Evolutionary conservation across 148 eudicot species (phyloP).

Genomic region (Pharnaceum exiguum): DNA sequence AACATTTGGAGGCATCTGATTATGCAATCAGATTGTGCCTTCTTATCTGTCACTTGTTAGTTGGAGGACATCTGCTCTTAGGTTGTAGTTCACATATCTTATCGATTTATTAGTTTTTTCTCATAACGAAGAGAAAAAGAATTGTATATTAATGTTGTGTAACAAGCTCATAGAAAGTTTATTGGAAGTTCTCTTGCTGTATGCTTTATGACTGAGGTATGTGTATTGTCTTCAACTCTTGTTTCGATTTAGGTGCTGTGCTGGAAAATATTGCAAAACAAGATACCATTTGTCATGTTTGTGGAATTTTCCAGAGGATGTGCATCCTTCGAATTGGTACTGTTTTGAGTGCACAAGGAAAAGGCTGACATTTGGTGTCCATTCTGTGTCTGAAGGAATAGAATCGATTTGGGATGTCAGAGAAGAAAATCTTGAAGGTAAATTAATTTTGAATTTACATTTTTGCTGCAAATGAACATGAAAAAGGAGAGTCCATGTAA

Average conservation of each 20-base stretch:
- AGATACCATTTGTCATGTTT: constrained; percentile 59
- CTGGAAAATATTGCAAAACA: constrained; percentile 54
- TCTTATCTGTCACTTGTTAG: too few relatives aligned
- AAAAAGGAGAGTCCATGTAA: too few relatives aligned
- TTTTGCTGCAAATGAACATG: not conserved
- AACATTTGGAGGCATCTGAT: too few relatives aligned
- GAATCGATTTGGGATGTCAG: constrained; percentile 70
- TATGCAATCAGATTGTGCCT: too few relatives aligned
- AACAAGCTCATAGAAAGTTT: too few relatives aligned
- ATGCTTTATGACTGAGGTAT: too few relatives aligned
- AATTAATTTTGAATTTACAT: not conserved
- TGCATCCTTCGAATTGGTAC: constrained; percentile 37
- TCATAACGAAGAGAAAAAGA: too few relatives aligned
- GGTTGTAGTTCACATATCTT: too few relatives aligned
- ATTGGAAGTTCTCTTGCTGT: too few relatives aligned
- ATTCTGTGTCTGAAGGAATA: constrained; percentile 53
- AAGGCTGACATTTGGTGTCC: constrained; percentile 46
- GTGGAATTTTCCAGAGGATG: constrained; percentile 34
- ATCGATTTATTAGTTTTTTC: too few relatives aligned
- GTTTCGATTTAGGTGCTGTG: constrained; percentile 45
- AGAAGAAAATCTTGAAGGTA: constrained; percentile 37
- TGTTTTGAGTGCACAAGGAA: constrained; percentile 35
- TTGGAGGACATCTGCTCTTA: too few relatives aligned
- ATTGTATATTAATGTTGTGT: too few relatives aligned
- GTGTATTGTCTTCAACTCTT: not conserved